Conservation (phyloP, 257 asterid genomes). For the Capsicum baccatum region DNA sequence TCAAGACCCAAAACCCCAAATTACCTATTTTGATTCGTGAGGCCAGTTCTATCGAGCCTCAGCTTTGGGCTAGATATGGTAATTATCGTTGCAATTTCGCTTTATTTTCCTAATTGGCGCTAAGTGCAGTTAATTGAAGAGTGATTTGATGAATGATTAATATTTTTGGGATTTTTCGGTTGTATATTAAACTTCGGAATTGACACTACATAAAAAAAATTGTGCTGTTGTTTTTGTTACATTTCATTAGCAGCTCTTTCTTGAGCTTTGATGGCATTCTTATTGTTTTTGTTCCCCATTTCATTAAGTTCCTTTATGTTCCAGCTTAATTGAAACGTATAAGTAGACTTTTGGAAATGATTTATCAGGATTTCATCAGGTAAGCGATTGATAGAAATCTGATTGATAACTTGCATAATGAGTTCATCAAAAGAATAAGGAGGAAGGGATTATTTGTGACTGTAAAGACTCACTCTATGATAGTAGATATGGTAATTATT, state of each 20-base stretch:
- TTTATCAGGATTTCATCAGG: too few relatives aligned
- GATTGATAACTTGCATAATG: too few relatives aligned
- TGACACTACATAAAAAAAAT: background rate
- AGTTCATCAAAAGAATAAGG: too few relatives aligned
- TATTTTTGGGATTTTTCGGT: background rate
- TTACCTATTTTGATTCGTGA: constrained; percentile 91
- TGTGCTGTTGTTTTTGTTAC: background rate
- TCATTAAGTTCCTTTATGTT: background rate
- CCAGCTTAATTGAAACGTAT: too few relatives aligned
- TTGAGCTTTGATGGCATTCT: background rate
- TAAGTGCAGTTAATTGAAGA: background rate
- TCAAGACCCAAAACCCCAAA: constrained; percentile 84
- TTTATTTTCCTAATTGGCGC: background rate
- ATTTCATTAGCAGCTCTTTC: background rate
- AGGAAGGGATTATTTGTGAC: too few relatives aligned
- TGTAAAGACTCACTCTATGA: too few relatives aligned
- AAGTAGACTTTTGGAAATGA: too few relatives aligned
- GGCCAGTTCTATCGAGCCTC: constrained; percentile 79
- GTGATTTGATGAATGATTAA: background rate
- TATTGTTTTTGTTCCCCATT: background rate
- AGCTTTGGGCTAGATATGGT: constrained; percentile 98
- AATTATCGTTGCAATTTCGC: constrained; percentile 3
- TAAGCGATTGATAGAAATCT: too few relatives aligned
- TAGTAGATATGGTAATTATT: too few relatives aligned
- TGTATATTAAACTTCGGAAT: background rate